A percentile compares a stretch with the other conserved stretches of the same genome.
These are phyloP conservation scores for Rhododendron williamsianum DNA, from an alignment of 148 eudicot genomes.

Conservation along the genomic window DNA sequence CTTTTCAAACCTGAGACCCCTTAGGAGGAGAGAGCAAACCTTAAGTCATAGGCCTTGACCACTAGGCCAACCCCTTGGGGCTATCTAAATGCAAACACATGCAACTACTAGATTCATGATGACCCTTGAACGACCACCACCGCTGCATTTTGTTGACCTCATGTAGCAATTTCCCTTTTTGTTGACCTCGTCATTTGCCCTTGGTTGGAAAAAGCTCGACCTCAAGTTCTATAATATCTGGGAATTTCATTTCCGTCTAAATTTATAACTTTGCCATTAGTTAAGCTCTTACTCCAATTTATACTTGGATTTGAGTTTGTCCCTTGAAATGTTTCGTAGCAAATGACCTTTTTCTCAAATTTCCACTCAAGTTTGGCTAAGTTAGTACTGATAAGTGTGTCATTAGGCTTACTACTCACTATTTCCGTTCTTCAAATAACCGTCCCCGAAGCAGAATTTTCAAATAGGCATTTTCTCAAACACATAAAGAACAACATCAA, in stretches of 20 bases:
- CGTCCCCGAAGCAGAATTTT: not conserved
- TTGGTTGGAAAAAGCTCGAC: no score
- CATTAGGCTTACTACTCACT: not conserved
- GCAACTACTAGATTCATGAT: no score
- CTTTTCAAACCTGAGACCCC: no score
- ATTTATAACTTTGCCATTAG: not conserved
- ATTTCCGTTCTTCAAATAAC: not conserved
- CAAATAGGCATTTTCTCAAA: conserved; percentile 17
- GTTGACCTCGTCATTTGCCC: no score
- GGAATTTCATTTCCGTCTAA: not conserved
- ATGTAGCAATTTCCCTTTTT: no score
- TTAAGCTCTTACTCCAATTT: not conserved
- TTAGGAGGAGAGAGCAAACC: no score
- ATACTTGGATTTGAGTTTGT: not conserved
- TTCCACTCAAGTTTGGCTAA: not conserved
- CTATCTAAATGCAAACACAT: no score
- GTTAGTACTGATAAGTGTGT: not conserved
- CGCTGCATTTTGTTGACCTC: no score
- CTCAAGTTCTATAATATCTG: no score
- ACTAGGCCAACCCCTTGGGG: no score
- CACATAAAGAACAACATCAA: conserved; percentile 4
- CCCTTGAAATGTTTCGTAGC: not conserved
- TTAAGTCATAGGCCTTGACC: no score
- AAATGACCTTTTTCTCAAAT: not conserved
- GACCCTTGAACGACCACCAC: no score